phyloP scores from a whole-genome alignment of 1,284 basidiomycete species.

The Afroboletus lepidellus region DNA sequence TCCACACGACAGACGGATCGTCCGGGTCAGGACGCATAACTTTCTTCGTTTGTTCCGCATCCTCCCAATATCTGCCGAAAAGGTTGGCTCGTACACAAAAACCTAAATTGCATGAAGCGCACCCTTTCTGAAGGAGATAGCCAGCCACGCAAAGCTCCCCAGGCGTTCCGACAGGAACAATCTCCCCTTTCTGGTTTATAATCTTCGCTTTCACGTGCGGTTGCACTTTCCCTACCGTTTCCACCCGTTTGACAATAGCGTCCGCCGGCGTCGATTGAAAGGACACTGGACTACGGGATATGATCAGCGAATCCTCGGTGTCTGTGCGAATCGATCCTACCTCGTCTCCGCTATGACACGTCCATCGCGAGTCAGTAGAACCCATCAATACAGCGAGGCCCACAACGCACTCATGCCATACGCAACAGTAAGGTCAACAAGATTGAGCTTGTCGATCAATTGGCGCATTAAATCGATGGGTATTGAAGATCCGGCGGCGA shows the following conservation, averaged over 20 bases:
- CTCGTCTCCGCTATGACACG: slow-evolving; percentile 55
- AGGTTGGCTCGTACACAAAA: neutral
- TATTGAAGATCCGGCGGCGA: slow-evolving; percentile 75
- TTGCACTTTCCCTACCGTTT: slow-evolving; percentile 75
- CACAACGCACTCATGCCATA: slow-evolving; percentile 77
- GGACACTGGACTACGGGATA: slow-evolving; percentile 62
- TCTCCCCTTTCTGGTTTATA: slow-evolving; percentile 54
- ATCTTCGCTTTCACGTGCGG: slow-evolving; percentile 80
- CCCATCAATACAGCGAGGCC: neutral
- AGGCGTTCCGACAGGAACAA: slow-evolving; percentile 65
- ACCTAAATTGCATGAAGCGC: slow-evolving; percentile 13
- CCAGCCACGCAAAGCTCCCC: slow-evolving; percentile 77
- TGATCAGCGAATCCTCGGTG: neutral
- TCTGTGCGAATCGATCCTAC: slow-evolving; percentile 24
- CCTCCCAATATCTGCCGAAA: slow-evolving; percentile 72
- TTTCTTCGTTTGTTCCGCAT: slow-evolving; percentile 64
- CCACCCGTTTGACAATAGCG: slow-evolving; percentile 68
- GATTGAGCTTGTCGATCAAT: slow-evolving; percentile 63
- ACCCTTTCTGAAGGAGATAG: slow-evolving; percentile 80
- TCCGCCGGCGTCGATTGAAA: slow-evolving; percentile 75
- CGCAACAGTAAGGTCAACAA: slow-evolving; percentile 71
- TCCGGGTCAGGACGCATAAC: slow-evolving; percentile 57
- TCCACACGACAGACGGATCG: slow-evolving; percentile 66
- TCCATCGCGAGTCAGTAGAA: slow-evolving; percentile 21
- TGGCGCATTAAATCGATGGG: slow-evolving; percentile 78